Evolutionary conservation across 140 eudicot species (phyloP), one percentile per base, ranked within the genome.

Genomic region (Anethum foeniculum): DNA sequence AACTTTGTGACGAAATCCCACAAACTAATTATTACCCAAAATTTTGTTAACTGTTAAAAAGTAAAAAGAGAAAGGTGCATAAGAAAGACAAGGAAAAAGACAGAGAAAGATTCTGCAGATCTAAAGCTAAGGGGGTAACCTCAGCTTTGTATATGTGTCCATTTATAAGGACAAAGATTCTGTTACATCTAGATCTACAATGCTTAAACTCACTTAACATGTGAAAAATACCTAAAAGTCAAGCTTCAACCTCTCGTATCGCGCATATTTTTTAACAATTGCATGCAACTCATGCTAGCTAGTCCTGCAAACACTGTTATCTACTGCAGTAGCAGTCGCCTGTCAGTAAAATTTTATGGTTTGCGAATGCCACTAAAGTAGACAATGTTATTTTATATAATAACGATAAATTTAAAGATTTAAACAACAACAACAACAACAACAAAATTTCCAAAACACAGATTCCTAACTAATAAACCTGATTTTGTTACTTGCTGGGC

Each of bases 51-150:
- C 67, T 23, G 13, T 9, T 62, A 0, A 62, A 62, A 62, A 25
- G 0, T 25, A n/a, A 60, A 21, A 60, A 60, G n/a, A 8, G 32
- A 62, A 27, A 0, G 13, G 32, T 5, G 36, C 71, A 25, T 27
- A 9, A 68, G 30, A 2, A 67, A 30, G 73, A 30, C 73, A 14
- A 67, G 16, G 41, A 67, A 68, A 68, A 68, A 68, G 23, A 68
- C 74, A 68, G 16, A 67, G 36, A 68, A 68, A 68, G 74, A 68
- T 68, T 68, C 44, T 68, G 74, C 43, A 68, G 73, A 67, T 68
- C 44, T 68, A 34, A 56, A 12, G 27, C 7, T 12, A 47, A 3
- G 49, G 49, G 15, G 49, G 2, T 46, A 46, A 46, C 30, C 41
- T 30, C 43, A 67, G 74, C 74, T 68, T 14, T 34, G n/a, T 68